Conservation (phyloP, 306 rosid species). For the Malus sylvestris region DNA sequence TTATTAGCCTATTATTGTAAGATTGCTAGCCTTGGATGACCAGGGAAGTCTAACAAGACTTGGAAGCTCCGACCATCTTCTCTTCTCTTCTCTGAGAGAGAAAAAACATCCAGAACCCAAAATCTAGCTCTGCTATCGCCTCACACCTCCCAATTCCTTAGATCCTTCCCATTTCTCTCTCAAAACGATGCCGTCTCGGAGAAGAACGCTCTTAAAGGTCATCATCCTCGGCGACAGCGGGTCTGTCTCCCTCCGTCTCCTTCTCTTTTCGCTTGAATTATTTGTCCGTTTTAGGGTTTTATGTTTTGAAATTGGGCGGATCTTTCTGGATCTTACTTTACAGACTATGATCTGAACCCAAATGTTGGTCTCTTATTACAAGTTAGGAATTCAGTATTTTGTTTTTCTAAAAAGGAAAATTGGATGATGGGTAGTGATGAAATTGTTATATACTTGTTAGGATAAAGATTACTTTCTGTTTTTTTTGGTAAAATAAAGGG, state of each 20-base stretch:
- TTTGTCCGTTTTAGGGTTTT: slow-evolving; percentile 3
- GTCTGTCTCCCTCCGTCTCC: slow-evolving; percentile 28
- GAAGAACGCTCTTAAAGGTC: slow-evolving; percentile 96
- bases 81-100: not conserved
- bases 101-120: not conserved
- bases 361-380: not conserved
- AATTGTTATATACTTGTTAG: not conserved
- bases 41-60: slow-evolving; percentile 10
- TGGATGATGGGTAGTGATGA: not conserved
- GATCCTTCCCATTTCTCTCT: slow-evolving; percentile 19
- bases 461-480: not conserved
- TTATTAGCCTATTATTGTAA: no score
- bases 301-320: slow-evolving; percentile 11
- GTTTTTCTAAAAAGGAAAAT: not conserved
- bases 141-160: slow-evolving; percentile 1
- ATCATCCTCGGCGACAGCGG: slow-evolving; percentile 99
- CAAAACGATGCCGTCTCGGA: slow-evolving; percentile 78
- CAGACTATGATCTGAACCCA: not conserved
- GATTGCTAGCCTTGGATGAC: not conserved
- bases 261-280: not conserved
- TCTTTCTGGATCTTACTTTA: slow-evolving; percentile 27
- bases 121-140: not conserved
- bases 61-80: slow-evolving; percentile 11
- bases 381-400: not conserved
- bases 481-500: not conserved